Percentiles rank a stretch among this genome's conserved stretches.
Evolutionary conservation across 1,284 basidiomycete species (phyloP).

Genomic region (Trichosporon faecale): DNA sequence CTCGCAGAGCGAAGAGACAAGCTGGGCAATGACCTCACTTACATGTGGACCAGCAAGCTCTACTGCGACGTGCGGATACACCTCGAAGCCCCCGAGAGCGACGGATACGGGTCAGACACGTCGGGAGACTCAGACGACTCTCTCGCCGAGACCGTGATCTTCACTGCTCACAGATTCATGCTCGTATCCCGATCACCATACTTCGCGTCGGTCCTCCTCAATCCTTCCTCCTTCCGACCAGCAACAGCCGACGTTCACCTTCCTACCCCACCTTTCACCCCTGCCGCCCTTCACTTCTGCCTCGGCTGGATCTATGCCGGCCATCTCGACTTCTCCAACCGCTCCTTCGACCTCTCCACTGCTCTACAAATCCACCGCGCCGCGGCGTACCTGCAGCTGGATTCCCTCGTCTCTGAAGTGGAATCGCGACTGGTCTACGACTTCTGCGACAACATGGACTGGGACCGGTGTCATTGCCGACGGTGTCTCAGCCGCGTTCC

Average conservation of each 20-base stretch:
- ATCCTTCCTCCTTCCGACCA: conserved; percentile 38
- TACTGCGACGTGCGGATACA: conserved; percentile 85
- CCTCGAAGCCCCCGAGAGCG: conserved; percentile 57
- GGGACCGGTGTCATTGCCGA: conserved; percentile 74
- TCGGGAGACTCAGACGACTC: conserved; percentile 41
- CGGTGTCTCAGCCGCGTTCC: conserved; percentile 74
- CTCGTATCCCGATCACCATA: conserved; percentile 85
- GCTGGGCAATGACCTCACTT: conserved; percentile 80
- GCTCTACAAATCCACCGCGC: conserved; percentile 85
- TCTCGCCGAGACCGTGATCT: conserved; percentile 62
- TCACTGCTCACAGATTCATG: conserved; percentile 89
- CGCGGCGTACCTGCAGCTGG: conserved; percentile 74
- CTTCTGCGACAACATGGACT: conserved; percentile 79
- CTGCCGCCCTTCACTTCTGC: conserved; percentile 89
- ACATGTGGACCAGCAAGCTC: conserved; percentile 90
- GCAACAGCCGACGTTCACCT: conserved; percentile 63
- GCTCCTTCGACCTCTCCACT: conserved; percentile 87
- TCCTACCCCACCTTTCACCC: conserved; percentile 90
- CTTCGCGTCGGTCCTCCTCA: conserved; percentile 61
- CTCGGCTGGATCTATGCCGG: conserved; percentile 83
- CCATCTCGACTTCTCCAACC: conserved; percentile 85
- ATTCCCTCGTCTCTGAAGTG: conserved; percentile 71
- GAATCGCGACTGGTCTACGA: conserved; percentile 77
- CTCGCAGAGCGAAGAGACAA: conserved; percentile 72
- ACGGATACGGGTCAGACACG: conserved; percentile 26